Evolutionary conservation across 2,329 filamentous ascomycete species (phyloP).

Genomic region (Xylariomycetidae sp.): DNA sequence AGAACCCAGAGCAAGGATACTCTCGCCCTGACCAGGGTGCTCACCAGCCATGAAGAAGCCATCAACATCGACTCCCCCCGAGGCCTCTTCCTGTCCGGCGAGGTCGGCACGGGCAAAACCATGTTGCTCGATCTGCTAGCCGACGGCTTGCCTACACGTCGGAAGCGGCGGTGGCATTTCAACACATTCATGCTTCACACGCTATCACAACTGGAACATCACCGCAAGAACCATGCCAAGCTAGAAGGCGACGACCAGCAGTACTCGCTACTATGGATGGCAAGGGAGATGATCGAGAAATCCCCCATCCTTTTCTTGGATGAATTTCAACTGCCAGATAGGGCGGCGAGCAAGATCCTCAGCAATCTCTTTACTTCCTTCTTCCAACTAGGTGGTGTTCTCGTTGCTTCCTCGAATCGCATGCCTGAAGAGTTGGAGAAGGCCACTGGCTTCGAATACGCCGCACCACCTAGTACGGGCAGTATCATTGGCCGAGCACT

Average conservation of each 20-base stretch:
- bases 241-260: constrained; percentile 33
- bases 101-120: constrained; percentile 77
- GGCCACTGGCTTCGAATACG: constrained; percentile 65
- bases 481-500: constrained; percentile 45
- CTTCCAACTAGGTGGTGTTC: constrained; percentile 74
- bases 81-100: constrained; percentile 71
- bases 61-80: constrained; percentile 65
- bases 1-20: constrained; percentile 48
- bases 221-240: constrained; percentile 39
- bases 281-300: constrained; percentile 67
- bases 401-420: constrained; percentile 75
- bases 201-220: constrained; percentile 63
- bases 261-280: constrained; percentile 67
- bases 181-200: constrained; percentile 81
- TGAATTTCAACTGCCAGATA: constrained; percentile 78
- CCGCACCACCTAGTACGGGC: constrained; percentile 42
- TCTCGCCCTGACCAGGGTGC: constrained; percentile 60
- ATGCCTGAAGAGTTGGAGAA: constrained; percentile 78
- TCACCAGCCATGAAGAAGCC: constrained; percentile 66
- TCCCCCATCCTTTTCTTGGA: constrained; percentile 75
- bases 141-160: constrained; percentile 65
- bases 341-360: constrained; percentile 71
- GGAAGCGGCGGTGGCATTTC: constrained; percentile 75
- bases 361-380: constrained; percentile 73
- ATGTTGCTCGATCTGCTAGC: constrained; percentile 83